phyloP scores from a whole-genome alignment of 2,329 filamentous ascomycete species.

The Capronia coronata region DNA sequence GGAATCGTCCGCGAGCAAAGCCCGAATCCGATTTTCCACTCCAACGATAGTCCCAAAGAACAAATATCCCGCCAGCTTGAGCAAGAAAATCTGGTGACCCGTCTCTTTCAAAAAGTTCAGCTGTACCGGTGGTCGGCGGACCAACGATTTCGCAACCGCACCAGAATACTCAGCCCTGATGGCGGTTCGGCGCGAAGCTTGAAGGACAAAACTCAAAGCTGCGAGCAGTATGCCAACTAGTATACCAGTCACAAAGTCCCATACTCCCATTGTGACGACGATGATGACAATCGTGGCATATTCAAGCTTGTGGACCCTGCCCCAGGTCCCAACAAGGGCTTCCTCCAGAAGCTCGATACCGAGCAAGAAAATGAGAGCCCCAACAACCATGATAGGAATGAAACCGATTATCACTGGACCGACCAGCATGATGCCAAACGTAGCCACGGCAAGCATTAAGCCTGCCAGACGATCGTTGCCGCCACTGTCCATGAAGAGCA shows the following conservation, averaged over 20 bases:
- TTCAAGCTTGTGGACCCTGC: constrained; percentile 78
- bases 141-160: constrained; percentile 82
- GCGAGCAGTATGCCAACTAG: constrained; percentile 85
- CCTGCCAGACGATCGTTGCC: constrained; percentile 82
- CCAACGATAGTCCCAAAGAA: constrained; percentile 98
- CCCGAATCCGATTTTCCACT: constrained; percentile 81
- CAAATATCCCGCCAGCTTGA: constrained; percentile 89
- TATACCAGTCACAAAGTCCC: constrained; percentile 94
- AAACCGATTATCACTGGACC: constrained; percentile 85
- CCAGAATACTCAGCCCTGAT: constrained; percentile 87
- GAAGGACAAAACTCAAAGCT: constrained; percentile 83
- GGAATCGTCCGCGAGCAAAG: constrained; percentile 71
- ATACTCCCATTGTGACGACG: constrained; percentile 89
- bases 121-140: constrained; percentile 82
- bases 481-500: constrained; percentile 92
- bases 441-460: constrained; percentile 72
- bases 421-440: constrained; percentile 72
- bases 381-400: constrained; percentile 95
- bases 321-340: constrained; percentile 79
- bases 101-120: constrained; percentile 79
- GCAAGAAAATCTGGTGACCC: constrained; percentile 79
- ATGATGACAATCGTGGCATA: constrained; percentile 84
- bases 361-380: constrained; percentile 86
- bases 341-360: constrained; percentile 88
- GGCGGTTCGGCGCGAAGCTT: constrained; percentile 82